Conservation (phyloP, 306 rosid genomes). For the Quercus ilex region DNA sequence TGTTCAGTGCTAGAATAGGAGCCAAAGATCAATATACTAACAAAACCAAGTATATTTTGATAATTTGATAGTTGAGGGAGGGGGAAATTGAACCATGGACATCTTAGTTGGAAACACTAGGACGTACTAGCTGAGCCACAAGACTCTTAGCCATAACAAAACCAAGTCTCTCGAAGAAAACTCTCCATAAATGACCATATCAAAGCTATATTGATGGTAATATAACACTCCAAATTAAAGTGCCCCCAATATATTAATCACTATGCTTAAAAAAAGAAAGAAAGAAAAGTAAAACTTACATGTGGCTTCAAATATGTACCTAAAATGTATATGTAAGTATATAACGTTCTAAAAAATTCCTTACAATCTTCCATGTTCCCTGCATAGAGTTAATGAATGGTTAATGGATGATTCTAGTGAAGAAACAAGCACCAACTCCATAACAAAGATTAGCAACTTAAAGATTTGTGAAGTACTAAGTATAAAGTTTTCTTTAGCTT, state of each 20-base stretch:
- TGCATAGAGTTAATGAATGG: conserved; percentile 36
- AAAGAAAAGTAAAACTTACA: conserved; percentile 46
- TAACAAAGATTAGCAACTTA: not conserved
- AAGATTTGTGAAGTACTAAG: not conserved
- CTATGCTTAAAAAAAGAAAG: conserved; percentile 2
- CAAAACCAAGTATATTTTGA: too few species aligned
- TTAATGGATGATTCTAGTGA: not conserved
- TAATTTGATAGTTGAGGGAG: too few species aligned
- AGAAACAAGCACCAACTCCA: not conserved
- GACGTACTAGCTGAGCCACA: too few species aligned
- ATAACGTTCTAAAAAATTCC: conserved; percentile 51
- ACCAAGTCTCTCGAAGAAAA: not conserved
- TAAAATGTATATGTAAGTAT: conserved; percentile 63
- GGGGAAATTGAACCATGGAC: too few species aligned
- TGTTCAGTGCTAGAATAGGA: not conserved
- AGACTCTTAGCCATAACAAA: too few species aligned
- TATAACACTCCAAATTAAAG: not conserved
- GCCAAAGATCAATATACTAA: not conserved
- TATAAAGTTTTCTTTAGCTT: not conserved
- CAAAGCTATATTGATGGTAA: not conserved
- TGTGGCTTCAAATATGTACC: conserved; percentile 91
- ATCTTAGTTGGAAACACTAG: too few species aligned
- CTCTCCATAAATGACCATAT: not conserved
- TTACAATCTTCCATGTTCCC: conserved; percentile 69
- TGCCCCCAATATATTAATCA: not conserved